phyloP scores from a whole-genome alignment of 495 filamentous ascomycete genomes.

The Annulohypoxylon stygium region DNA sequence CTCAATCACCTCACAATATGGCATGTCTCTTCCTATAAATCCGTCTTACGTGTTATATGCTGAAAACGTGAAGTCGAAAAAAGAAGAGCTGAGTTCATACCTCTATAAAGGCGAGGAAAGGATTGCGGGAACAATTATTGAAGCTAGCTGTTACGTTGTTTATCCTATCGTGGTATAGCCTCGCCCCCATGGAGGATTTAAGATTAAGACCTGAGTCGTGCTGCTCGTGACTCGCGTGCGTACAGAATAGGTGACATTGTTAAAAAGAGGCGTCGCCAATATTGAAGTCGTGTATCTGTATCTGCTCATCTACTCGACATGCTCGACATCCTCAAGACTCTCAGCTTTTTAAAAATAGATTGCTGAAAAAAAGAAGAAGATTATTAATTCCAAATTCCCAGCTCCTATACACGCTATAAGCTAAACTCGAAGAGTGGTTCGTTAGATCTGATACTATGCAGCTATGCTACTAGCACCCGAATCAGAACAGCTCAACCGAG shows the following conservation, averaged over 20 bases:
- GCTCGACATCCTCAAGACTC: conserved; percentile 9
- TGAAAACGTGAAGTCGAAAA: neutral
- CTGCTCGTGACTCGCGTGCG: conserved; percentile 36
- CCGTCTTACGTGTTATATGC: conserved; percentile 3
- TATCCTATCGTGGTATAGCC: conserved; percentile 23
- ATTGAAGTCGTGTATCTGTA: conserved; percentile 2
- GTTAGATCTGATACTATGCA: conserved; percentile 18
- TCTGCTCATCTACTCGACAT: neutral
- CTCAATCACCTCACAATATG: conserved; percentile 3
- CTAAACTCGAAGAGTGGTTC: conserved; percentile 7
- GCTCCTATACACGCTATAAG: neutral
- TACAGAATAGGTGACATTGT: conserved; percentile 22
- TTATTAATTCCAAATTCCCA: conserved; percentile 11
- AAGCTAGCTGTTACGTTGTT: conserved; percentile 26
- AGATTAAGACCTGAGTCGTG: conserved; percentile 28
- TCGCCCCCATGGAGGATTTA: conserved; percentile 30
- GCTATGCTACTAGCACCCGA: neutral
- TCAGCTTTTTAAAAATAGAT: neutral
- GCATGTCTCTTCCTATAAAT: neutral
- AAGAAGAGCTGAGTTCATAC: neutral
- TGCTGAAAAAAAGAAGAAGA: conserved; percentile 1
- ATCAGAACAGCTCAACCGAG: neutral
- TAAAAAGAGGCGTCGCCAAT: conserved; percentile 19
- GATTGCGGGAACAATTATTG: conserved; percentile 14
- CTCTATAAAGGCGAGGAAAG: neutral